Evolutionary conservation across 371 early-diverging fungal genomes (phyloP).

Genomic region (Rhizopus arrhizus): DNA sequence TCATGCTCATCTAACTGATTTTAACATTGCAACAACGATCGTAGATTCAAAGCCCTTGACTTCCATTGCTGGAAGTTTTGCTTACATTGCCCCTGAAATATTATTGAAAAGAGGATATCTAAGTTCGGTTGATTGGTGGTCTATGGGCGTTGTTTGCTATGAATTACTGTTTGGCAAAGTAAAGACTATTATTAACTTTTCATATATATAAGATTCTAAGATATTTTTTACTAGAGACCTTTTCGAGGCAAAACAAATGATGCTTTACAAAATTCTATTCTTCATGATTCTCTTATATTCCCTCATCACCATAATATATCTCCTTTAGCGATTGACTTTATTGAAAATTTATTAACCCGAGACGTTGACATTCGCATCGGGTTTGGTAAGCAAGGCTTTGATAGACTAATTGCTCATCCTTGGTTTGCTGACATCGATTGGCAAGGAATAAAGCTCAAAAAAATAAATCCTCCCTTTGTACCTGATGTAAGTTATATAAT

Average conservation of each 20-base stretch:
- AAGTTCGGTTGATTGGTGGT: slow-evolving; percentile 86
- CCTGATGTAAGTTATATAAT: slow-evolving; percentile 54
- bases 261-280: slow-evolving; percentile 67
- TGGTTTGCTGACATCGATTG: slow-evolving; percentile 64
- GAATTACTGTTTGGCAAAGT: slow-evolving; percentile 33
- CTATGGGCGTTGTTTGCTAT: slow-evolving; percentile 79
- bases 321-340: slow-evolving; percentile 57
- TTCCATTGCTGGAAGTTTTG: slow-evolving; percentile 72
- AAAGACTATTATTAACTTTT: slow-evolving; percentile 40
- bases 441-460: slow-evolving; percentile 56
- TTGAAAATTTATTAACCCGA: slow-evolving; percentile 62
- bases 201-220: background rate
- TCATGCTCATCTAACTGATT: slow-evolving; percentile 86
- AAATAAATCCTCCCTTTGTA: slow-evolving; percentile 63
- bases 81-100: slow-evolving; percentile 82
- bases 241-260: slow-evolving; percentile 84
- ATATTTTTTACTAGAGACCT: slow-evolving; percentile 62
- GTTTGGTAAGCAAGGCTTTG: slow-evolving; percentile 53
- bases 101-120: slow-evolving; percentile 68
- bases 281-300: slow-evolving; percentile 58
- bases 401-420: slow-evolving; percentile 58
- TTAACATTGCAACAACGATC: slow-evolving; percentile 71
- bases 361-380: slow-evolving; percentile 65
- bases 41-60: slow-evolving; percentile 37
- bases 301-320: slow-evolving; percentile 61